A percentile compares a stretch with the other conserved stretches of the same genome.
phyloP scores from a whole-genome alignment of 140 eudicot species.

The Erigeron philadelphicus region DNA sequence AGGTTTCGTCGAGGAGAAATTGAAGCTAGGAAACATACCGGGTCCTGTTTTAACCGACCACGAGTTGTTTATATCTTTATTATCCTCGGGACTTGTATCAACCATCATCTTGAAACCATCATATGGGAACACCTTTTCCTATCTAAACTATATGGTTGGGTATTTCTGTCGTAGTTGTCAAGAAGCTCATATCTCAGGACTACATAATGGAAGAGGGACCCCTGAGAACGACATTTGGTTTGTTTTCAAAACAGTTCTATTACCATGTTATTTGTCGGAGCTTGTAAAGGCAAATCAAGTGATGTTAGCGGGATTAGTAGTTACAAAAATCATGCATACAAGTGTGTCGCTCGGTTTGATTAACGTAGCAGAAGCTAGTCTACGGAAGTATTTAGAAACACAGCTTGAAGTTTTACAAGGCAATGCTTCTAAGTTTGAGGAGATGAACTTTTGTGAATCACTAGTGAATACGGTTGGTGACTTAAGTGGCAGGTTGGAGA shows the following conservation, averaged over 20 bases:
- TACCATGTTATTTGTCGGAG: constrained; percentile 73
- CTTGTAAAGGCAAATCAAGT: constrained; percentile 78
- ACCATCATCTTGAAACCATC: constrained; percentile 46
- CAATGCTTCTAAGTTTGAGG: constrained; percentile 18
- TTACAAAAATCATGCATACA: constrained; percentile 65
- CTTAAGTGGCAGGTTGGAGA: constrained; percentile 42
- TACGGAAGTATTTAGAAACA: constrained; percentile 49
- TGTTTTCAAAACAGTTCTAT: constrained; percentile 41
- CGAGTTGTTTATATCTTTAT: constrained; percentile 47
- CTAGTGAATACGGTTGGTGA: constrained; percentile 43
- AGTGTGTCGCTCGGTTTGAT: constrained; percentile 63
- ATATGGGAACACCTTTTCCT: constrained; percentile 59
- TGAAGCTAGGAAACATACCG: constrained; percentile 51
- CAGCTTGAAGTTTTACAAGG: constrained; percentile 39
- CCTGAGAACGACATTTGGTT: constrained; percentile 25
- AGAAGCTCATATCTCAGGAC: constrained; percentile 39
- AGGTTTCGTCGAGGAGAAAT: constrained; percentile 58
- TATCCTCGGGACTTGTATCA: constrained; percentile 64
- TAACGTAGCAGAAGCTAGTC: constrained; percentile 73
- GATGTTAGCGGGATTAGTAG: constrained; percentile 75
- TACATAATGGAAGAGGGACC: constrained; percentile 6
- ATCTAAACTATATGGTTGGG: constrained; percentile 65
- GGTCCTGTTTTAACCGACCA: constrained; percentile 43
- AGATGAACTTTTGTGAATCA: constrained; percentile 27
- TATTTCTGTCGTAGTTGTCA: constrained; percentile 51